Percentiles rank a stretch among this genome's conserved stretches.
phyloP scores from a whole-genome alignment of 1,139 yeast species.

The Schwanniomyces etchellsii region DNA sequence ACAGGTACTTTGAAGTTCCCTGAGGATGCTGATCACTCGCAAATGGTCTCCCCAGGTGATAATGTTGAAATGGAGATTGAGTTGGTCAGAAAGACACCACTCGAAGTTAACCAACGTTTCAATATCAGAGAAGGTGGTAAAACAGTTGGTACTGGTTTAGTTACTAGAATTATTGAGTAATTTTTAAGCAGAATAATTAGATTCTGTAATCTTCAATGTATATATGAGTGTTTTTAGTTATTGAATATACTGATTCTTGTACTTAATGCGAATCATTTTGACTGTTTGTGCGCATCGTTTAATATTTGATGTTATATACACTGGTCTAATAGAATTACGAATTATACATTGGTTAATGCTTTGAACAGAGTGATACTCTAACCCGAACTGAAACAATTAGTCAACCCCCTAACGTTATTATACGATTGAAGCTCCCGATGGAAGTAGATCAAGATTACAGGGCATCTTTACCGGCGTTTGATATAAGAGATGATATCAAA shows the following conservation, averaged over 20 bases:
- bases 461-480: conserved; percentile 15
- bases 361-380: no score
- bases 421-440: background rate
- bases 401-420: no score
- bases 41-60: conserved; percentile 97
- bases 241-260: background rate
- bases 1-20: conserved; percentile 92
- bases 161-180: conserved; percentile 86
- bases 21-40: conserved; percentile 73
- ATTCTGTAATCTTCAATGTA: conserved; percentile 87
- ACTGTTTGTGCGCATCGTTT: no score
- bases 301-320: no score
- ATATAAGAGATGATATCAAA: conserved; percentile 10
- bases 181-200: conserved; percentile 29
- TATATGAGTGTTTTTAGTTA: conserved; percentile 9
- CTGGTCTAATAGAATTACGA: no score
- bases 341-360: no score
- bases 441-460: no score
- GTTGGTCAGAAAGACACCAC: conserved; percentile 85
- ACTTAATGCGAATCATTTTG: no score
- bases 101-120: conserved; percentile 97
- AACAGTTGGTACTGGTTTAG: conserved; percentile 98
- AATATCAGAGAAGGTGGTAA: conserved; percentile 99
- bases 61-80: conserved; percentile 94
- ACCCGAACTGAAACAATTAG: no score